Percentiles rank a stretch among this genome's conserved stretches.
These are phyloP conservation scores for Geotrichum carabidarum DNA, from an alignment of 1,139 yeast genomes.

Conservation along the genomic window DNA sequence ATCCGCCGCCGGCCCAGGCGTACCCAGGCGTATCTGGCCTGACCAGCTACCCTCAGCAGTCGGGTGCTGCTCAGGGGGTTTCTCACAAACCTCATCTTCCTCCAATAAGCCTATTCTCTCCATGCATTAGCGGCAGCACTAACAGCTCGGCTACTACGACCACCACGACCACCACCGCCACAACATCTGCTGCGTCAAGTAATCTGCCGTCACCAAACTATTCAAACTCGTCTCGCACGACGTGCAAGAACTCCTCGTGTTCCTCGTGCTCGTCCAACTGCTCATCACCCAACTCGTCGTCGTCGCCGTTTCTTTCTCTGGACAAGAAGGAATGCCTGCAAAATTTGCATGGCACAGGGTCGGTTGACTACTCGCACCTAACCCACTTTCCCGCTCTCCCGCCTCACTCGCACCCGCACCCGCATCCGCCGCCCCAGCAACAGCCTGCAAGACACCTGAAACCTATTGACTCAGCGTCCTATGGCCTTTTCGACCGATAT, in stretches of 20 bases:
- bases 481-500: background rate
- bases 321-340: background rate
- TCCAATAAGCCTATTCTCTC: constrained; percentile 1
- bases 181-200: background rate
- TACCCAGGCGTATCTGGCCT: background rate
- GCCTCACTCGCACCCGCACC: background rate
- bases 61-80: background rate
- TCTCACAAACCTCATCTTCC: constrained; percentile 2
- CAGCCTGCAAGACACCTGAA: background rate
- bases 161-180: background rate
- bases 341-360: background rate
- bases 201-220: background rate
- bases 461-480: background rate
- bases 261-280: background rate
- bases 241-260: constrained; percentile 1
- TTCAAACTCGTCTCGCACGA: background rate
- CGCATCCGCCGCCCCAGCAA: background rate
- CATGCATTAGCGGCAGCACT: background rate
- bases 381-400: background rate
- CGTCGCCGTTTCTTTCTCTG: constrained; percentile 1
- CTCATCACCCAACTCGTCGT: constrained; percentile 4
- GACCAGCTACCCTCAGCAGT: background rate
- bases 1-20: background rate
- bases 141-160: background rate
- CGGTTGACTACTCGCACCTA: background rate